phyloP scores from a whole-genome alignment of 768 basidiomycete genomes.

The Polyporus arcularius region DNA sequence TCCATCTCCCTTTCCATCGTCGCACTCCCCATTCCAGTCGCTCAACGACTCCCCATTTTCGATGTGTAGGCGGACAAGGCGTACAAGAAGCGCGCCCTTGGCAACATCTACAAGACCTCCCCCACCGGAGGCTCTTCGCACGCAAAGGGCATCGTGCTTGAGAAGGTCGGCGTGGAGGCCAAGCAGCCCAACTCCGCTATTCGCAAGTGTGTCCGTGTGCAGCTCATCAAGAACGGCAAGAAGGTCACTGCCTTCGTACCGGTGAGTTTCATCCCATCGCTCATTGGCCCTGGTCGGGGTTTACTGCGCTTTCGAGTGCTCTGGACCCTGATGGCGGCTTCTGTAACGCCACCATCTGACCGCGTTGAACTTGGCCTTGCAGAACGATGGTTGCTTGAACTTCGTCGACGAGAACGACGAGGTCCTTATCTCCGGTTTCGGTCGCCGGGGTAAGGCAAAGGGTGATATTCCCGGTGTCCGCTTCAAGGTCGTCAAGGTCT shows the following conservation, averaged over 20 bases:
- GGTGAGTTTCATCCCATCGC: slow-evolving; percentile 48
- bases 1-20: not conserved
- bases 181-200: slow-evolving; percentile 99
- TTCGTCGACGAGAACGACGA: slow-evolving; percentile 99
- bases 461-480: slow-evolving; percentile 99
- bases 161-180: slow-evolving; percentile 99
- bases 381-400: slow-evolving; percentile 98
- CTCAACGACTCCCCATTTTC: not conserved
- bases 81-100: slow-evolving; percentile 99
- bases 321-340: slow-evolving; percentile 13
- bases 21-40: not conserved
- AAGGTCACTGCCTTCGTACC: slow-evolving; percentile 99
- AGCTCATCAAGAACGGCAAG: slow-evolving; percentile 99
- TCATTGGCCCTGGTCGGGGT: not conserved
- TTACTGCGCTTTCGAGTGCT: slow-evolving; percentile 5
- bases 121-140: slow-evolving; percentile 99
- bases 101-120: slow-evolving; percentile 99
- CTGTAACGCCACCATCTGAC: slow-evolving; percentile 1
- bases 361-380: not conserved
- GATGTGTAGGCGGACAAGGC: slow-evolving; percentile 86
- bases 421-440: slow-evolving; percentile 99
- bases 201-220: slow-evolving; percentile 99
- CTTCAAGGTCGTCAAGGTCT: slow-evolving; percentile 99
- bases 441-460: slow-evolving; percentile 99
- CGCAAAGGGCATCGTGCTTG: slow-evolving; percentile 99